These are phyloP conservation scores for Ceratopteris richardii DNA, from an alignment of 75 land plant species.

Conservation along the genomic window DNA sequence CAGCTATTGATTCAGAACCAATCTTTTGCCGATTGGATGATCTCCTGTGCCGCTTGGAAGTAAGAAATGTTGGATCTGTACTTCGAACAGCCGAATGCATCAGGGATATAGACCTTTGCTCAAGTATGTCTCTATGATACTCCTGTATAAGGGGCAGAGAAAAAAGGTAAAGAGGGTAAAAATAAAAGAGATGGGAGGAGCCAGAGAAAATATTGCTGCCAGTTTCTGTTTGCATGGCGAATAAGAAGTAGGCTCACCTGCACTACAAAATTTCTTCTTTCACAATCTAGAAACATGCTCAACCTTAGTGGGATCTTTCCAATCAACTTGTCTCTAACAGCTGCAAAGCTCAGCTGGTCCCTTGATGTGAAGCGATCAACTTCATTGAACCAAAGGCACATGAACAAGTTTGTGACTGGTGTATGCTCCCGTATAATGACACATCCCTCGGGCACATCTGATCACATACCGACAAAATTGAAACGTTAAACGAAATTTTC, in stretches of 20 bases:
- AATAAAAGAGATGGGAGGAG: no score
- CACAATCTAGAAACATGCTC: constrained; percentile 91
- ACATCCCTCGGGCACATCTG: constrained; percentile 96
- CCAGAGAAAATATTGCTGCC: no score
- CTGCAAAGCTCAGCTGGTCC: constrained; percentile 88
- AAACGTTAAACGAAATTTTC: no score
- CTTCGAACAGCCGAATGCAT: no score
- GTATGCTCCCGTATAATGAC: constrained; percentile 85
- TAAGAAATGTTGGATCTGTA: no score
- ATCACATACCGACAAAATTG: no score
- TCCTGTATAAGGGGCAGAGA: constrained; percentile 10
- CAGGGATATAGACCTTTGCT: constrained; percentile 8
- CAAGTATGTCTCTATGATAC: constrained; percentile 28
- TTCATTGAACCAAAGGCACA: constrained; percentile 96
- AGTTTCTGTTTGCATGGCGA: not conserved
- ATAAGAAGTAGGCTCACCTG: constrained; percentile 58
- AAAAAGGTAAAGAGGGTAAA: not conserved
- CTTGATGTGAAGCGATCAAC: constrained; percentile 91
- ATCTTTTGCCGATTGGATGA: no score
- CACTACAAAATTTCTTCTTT: constrained; percentile 89
- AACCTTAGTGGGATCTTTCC: constrained; percentile 50
- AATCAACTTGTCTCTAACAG: constrained; percentile 76
- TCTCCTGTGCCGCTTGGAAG: no score
- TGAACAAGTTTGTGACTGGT: constrained; percentile 83
- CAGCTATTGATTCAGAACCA: no score